A percentile compares a stretch with the other conserved stretches of the same genome.
phyloP scores from a whole-genome alignment of 2,329 filamentous ascomycete species.

The Aspergillus oerlinghausenensis region DNA sequence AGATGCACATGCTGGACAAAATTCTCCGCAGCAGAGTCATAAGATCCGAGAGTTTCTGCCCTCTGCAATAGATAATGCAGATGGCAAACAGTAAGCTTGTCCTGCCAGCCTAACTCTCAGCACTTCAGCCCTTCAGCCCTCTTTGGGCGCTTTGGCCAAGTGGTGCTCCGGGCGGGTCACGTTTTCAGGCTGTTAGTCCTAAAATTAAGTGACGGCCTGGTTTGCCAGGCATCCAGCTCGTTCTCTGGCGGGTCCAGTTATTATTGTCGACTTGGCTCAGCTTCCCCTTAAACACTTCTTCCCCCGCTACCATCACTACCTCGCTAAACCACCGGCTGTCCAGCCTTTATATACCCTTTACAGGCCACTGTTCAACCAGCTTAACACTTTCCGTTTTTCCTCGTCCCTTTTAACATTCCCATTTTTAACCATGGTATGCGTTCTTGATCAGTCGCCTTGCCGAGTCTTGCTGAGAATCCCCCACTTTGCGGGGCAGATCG shows the following conservation, averaged over 20 bases:
- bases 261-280: conserved; percentile 12
- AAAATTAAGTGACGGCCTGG: conserved; percentile 15
- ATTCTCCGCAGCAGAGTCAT: neutral
- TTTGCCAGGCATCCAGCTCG: conserved; percentile 14
- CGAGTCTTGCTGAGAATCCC: conserved; percentile 18
- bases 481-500: conserved; percentile 33
- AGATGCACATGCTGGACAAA: neutral
- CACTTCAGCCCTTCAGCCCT: neutral
- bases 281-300: conserved; percentile 20
- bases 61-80: neutral
- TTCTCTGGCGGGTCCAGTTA: conserved; percentile 7
- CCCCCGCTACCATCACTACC: conserved; percentile 12
- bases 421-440: conserved; percentile 30
- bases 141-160: neutral
- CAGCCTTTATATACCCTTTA: neutral
- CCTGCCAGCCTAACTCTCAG: neutral
- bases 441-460: neutral
- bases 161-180: conserved; percentile 9
- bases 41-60: neutral
- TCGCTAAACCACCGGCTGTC: conserved; percentile 15
- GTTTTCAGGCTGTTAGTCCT: conserved; percentile 11
- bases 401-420: conserved; percentile 11
- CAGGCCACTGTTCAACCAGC: neutral
- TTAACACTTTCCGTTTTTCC: conserved; percentile 13
- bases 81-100: neutral